These are phyloP conservation scores for Cercophora samala DNA, from an alignment of 495 filamentous ascomycete genomes.

Conservation along the genomic window DNA sequence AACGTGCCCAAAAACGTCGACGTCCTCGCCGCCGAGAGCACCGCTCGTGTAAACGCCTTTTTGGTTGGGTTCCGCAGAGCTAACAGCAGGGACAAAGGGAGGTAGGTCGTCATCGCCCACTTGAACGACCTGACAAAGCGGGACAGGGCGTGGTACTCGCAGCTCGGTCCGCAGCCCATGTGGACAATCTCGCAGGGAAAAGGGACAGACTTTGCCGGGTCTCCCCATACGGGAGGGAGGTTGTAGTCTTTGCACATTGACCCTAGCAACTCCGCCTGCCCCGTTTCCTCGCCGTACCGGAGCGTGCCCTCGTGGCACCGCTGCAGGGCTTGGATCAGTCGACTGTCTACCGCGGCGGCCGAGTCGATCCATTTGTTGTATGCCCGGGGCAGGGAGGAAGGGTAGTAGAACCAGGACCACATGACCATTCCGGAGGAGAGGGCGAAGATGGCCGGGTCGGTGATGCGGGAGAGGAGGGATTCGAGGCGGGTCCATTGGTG, in stretches of 20 bases:
- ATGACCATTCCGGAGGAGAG: slow-evolving; percentile 76
- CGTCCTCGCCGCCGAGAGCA: slow-evolving; percentile 63
- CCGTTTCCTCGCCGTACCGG: slow-evolving; percentile 75
- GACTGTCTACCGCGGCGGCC: slow-evolving; percentile 73
- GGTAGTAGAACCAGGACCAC: slow-evolving; percentile 85
- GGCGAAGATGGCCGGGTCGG: slow-evolving; percentile 73
- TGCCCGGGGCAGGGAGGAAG: slow-evolving; percentile 62
- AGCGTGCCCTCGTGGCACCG: slow-evolving; percentile 61
- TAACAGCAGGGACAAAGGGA: slow-evolving; percentile 72
- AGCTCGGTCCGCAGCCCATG: slow-evolving; percentile 71
- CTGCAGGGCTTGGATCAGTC: slow-evolving; percentile 72
- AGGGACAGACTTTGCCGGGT: slow-evolving; percentile 68
- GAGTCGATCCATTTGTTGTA: slow-evolving; percentile 86
- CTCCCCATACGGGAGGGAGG: slow-evolving; percentile 69
- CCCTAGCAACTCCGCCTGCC: slow-evolving; percentile 65
- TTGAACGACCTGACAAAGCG: slow-evolving; percentile 70
- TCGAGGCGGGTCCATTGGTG: slow-evolving; percentile 54
- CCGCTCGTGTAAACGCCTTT: slow-evolving; percentile 42
- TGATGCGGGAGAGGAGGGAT: slow-evolving; percentile 47
- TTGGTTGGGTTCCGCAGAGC: slow-evolving; percentile 53
- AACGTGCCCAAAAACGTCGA: slow-evolving; percentile 82
- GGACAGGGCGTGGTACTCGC: slow-evolving; percentile 71
- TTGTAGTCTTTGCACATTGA: slow-evolving; percentile 72
- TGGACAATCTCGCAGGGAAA: slow-evolving; percentile 90
- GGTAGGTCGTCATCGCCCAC: slow-evolving; percentile 74